These are phyloP conservation scores for Cylindricascospora bacillispora DNA, from an alignment of 1,139 yeast species.

Conservation along the genomic window DNA sequence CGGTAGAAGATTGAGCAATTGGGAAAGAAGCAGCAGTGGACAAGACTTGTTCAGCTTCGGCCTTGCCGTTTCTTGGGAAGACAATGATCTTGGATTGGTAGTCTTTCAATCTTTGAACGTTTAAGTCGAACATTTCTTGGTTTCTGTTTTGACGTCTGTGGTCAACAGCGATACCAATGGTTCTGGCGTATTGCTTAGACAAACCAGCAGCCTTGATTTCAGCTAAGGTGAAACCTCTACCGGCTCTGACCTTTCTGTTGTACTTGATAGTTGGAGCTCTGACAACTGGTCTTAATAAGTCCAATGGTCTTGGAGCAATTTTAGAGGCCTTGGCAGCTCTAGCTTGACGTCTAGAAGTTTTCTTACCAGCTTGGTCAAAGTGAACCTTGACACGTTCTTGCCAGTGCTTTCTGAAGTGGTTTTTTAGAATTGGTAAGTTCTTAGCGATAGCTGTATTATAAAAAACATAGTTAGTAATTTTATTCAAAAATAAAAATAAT, in stretches of 20 bases:
- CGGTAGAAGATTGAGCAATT: conserved; percentile 64
- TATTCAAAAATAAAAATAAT: no score
- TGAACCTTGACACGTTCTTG: conserved; percentile 93
- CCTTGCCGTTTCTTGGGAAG: conserved; percentile 81
- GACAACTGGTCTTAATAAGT: conserved; percentile 91
- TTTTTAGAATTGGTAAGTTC: conserved; percentile 94
- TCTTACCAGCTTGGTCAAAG: conserved; percentile 75
- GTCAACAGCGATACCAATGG: conserved; percentile 97
- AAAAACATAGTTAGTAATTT: neutral
- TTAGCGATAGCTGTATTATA: conserved; percentile 73
- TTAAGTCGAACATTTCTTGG: conserved; percentile 86
- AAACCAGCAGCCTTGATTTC: conserved; percentile 98
- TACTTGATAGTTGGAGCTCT: conserved; percentile 97
- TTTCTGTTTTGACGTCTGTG: conserved; percentile 99
- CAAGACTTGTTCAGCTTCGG: conserved; percentile 65
- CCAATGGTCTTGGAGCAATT: conserved; percentile 97
- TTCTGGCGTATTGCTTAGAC: conserved; percentile 91
- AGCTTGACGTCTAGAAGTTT: conserved; percentile 90
- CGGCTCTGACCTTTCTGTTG: conserved; percentile 99
- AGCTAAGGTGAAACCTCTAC: conserved; percentile 98
- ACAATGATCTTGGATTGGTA: conserved; percentile 92
- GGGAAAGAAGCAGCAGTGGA: conserved; percentile 83
- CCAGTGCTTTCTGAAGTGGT: conserved; percentile 99
- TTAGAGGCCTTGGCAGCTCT: conserved; percentile 91
- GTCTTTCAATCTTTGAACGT: conserved; percentile 93